phyloP scores from a whole-genome alignment of 176 grass and related monocot genomes.

The Triticum turgidum region DNA sequence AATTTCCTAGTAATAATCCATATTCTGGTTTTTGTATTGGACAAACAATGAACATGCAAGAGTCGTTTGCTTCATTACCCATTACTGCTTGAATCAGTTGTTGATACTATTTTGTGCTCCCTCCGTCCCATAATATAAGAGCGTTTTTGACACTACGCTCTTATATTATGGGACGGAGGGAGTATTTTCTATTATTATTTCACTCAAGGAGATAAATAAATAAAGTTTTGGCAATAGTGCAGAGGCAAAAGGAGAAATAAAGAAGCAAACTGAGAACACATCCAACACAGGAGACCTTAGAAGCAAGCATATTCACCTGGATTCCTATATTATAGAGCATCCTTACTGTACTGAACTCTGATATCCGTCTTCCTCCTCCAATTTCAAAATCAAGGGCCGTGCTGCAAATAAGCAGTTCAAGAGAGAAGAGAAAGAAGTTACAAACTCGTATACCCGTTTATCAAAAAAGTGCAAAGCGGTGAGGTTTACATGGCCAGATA shows the following conservation, averaged over 20 bases:
- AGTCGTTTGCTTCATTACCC: conserved; percentile 8
- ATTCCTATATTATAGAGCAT: conserved; percentile 94
- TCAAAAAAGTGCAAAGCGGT: background rate
- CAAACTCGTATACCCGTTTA: background rate
- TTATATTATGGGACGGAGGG: too few species aligned
- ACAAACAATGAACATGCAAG: background rate
- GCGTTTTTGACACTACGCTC: too few species aligned
- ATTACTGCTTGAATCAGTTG: background rate
- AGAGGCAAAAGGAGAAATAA: background rate
- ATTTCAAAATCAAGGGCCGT: conserved; percentile 90
- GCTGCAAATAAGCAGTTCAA: conserved; percentile 52
- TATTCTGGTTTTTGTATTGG: background rate
- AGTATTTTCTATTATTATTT: too few species aligned
- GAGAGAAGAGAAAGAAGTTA: conserved; percentile 15
- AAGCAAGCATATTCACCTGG: conserved; percentile 57
- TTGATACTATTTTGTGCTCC: background rate
- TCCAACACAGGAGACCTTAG: background rate
- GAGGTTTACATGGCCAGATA: conserved; percentile 13
- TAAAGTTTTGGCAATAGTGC: background rate
- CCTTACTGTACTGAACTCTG: conserved; percentile 86
- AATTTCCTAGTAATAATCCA: background rate
- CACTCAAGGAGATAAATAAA: background rate
- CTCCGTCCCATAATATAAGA: too few species aligned
- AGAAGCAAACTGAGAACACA: conserved; percentile 22
- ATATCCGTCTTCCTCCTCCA: conserved; percentile 88